Conservation (phyloP, 2,329 filamentous ascomycete genomes). For the Ophiosphaerella herpotricha region DNA sequence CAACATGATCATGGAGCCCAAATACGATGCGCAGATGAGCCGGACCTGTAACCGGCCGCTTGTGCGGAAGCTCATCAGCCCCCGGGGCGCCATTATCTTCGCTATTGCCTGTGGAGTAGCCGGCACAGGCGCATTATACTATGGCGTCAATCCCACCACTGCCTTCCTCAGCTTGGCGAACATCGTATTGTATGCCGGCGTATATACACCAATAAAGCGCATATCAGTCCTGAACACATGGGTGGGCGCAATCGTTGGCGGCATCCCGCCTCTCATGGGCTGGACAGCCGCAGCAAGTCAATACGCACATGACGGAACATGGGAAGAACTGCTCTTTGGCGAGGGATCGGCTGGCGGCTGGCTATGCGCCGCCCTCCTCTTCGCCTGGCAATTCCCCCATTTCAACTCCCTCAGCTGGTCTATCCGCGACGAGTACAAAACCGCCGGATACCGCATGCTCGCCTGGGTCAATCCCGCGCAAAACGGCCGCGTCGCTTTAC, state of each 20-base stretch:
- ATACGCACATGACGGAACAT: constrained; percentile 66
- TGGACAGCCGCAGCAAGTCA: constrained; percentile 95
- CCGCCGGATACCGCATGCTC: constrained; percentile 71
- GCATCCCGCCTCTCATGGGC: constrained; percentile 94
- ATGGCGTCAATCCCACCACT: constrained; percentile 92
- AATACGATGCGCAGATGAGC: constrained; percentile 89
- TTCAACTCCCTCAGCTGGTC: constrained; percentile 93
- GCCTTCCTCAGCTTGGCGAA: constrained; percentile 83
- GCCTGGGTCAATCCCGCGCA: constrained; percentile 83
- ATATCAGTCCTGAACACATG: constrained; percentile 89
- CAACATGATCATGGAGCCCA: constrained; percentile 95
- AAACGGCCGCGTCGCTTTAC: constrained; percentile 83
- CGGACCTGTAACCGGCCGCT: constrained; percentile 90
- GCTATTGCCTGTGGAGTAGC: constrained; percentile 71
- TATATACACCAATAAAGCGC: constrained; percentile 92
- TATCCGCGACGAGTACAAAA: constrained; percentile 86
- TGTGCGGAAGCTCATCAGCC: constrained; percentile 77
- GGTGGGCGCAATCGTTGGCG: constrained; percentile 90
- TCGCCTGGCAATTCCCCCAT: constrained; percentile 97
- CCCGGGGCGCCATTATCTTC: constrained; percentile 74
- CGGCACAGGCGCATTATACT: constrained; percentile 76
- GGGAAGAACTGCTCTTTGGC: constrained; percentile 78
- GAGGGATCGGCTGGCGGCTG: constrained; percentile 76
- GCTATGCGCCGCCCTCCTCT: constrained; percentile 81
- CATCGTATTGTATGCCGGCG: constrained; percentile 84